These are phyloP conservation scores for Penicillium sp. DNA, from an alignment of 2,329 filamentous ascomycete species.

Conservation along the genomic window DNA sequence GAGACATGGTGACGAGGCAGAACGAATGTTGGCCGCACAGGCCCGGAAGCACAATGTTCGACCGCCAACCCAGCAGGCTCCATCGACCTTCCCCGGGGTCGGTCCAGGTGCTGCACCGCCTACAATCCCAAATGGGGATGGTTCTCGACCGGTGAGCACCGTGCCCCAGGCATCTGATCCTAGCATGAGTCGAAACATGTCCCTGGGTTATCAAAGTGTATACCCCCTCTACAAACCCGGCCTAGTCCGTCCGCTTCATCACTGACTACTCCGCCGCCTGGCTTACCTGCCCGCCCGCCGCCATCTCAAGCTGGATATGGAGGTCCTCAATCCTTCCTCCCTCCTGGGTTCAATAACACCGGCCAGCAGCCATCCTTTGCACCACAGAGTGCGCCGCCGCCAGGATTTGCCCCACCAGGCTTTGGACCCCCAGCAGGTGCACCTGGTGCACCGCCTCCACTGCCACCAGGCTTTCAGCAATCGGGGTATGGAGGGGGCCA, in stretches of 20 bases:
- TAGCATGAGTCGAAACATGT: conserved; percentile 42
- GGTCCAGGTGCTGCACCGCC: conserved; percentile 45
- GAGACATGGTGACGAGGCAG: conserved; percentile 89
- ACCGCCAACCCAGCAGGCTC: conserved; percentile 73
- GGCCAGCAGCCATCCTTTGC: conserved; percentile 31
- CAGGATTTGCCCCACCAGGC: conserved; percentile 53
- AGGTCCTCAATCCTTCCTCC: conserved; percentile 52
- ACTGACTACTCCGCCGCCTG: conserved; percentile 49
- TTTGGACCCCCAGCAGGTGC: conserved; percentile 41
- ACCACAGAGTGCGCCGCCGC: conserved; percentile 44
- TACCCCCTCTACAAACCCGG: conserved; percentile 47
- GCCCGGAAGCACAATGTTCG: conserved; percentile 93
- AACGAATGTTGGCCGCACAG: conserved; percentile 85
- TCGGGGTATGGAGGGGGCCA: conserved; percentile 39
- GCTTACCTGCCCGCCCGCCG: conserved; percentile 67
- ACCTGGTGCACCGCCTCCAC: conserved; percentile 31
- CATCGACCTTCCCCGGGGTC: conserved; percentile 60
- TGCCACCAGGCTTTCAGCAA: conserved; percentile 47
- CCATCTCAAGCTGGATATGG: conserved; percentile 67
- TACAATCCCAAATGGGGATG: conserved; percentile 46
- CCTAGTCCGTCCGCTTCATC: conserved; percentile 56
- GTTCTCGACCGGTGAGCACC: conserved; percentile 33
- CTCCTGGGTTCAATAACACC: conserved; percentile 39
- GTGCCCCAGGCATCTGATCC: conserved; percentile 32
- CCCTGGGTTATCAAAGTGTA: conserved; percentile 43